Evolutionary conservation across 805 yeast species (phyloP), one percentile per base, ranked within the genome.

Genomic region (Pichia thaimueangensis): DNA sequence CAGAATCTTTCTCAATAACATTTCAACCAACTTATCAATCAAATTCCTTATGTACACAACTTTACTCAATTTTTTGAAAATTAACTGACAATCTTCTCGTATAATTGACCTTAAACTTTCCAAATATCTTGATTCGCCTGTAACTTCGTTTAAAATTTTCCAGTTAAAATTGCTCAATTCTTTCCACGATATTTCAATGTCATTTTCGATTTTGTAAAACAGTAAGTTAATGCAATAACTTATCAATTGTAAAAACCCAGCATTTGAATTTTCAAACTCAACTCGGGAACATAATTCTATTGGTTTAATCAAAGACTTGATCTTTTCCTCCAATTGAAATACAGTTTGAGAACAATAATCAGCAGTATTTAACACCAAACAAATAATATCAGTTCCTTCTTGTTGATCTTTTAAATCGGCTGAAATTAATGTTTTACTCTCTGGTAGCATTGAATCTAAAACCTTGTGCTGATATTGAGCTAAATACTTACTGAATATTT

Each of bases 261-360:
- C 78, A 42, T 72, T 74, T n/a, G 75, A 73, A 2, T 56, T 54
- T 12, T 76, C 83, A 51, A 87, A 82, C 13, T 65, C 58, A n/a
- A 79, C 55, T 45, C 65, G 67, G 17, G 62, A 65, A 11, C 67
- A 55, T 39, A 60, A 60, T 17, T 62, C 59, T 13, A 60, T 55
- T 15, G 63, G 59, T 31, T 49, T 41, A 49, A 59, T 68, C 53
- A 62, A 64, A 57, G 60, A 71, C 52, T 35, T 67, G 67, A 56
- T 61, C 51, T 76, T 76, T 21, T 81, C 84, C 51, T 80, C 87
- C 35, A 93, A 64, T 57, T 93, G 97, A 11, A 71, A 72, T 2
- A 82, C 76, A 3, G 96, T 93, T 10, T 77, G 69, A 15, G 86
- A 75, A 45, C 95, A 81, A 59, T 89, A 93, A 57, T 91, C 96